Evolutionary conservation across 257 asterid genomes (phyloP).

Genomic region (Echium plantagineum): DNA sequence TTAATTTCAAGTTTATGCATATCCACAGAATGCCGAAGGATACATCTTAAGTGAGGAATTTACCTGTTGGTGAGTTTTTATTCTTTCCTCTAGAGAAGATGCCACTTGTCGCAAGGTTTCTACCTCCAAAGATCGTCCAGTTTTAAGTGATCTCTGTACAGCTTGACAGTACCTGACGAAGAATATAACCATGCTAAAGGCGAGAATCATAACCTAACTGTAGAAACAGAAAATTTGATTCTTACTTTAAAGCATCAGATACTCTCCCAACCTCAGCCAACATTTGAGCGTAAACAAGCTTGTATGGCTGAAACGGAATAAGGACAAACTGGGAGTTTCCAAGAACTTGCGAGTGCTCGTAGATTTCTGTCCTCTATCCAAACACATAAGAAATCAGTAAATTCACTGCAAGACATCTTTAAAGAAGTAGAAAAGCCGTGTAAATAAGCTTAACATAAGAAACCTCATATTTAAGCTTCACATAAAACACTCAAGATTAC

Average conservation of each 20-base stretch:
- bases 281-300: conserved; percentile 86
- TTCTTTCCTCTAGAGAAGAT: conserved; percentile 83
- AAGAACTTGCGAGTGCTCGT: conserved; percentile 78
- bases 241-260: conserved; percentile 41
- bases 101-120: conserved; percentile 56
- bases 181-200: conserved; percentile 9
- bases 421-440: background rate
- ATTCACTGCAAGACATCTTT: too few species aligned
- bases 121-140: conserved; percentile 73
- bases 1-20: conserved; percentile 13
- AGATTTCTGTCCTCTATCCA: conserved; percentile 88
- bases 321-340: conserved; percentile 93
- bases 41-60: background rate
- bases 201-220: background rate
- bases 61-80: conserved; percentile 89
- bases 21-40: conserved; percentile 4
- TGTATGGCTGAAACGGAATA: conserved; percentile 90
- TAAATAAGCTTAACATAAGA: background rate
- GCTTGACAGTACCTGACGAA: conserved; percentile 85
- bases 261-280: conserved; percentile 94
- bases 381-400: conserved; percentile 6
- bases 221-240: background rate
- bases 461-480: too few species aligned
- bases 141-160: conserved; percentile 67
- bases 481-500: background rate